Evolutionary conservation across 1,284 basidiomycete species (phyloP).

Genomic region (Malassezia nana): DNA sequence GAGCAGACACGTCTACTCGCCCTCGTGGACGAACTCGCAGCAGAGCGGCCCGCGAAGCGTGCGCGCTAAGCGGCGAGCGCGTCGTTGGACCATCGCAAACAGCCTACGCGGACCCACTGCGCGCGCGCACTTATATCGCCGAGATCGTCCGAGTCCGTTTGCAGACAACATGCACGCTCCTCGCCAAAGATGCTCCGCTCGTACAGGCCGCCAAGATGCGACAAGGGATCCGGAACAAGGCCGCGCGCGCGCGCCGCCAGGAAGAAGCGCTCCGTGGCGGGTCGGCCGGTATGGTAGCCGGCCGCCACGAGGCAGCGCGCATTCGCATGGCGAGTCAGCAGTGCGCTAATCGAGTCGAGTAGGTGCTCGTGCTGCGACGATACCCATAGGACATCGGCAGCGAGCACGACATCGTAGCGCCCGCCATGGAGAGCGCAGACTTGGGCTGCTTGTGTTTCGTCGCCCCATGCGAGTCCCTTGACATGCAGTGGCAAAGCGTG

Average conservation of each 20-base stretch:
- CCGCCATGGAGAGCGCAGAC: neutral
- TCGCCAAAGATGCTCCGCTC: slow-evolving; percentile 27
- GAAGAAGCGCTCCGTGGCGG: slow-evolving; percentile 35
- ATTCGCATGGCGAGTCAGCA: slow-evolving; percentile 19
- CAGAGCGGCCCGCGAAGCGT: neutral
- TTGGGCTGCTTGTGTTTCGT: slow-evolving; percentile 6
- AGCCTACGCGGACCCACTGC: slow-evolving; percentile 36
- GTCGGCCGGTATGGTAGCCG: slow-evolving; percentile 41
- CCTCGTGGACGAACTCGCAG: slow-evolving; percentile 18
- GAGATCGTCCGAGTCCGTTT: slow-evolving; percentile 30
- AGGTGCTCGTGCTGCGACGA: slow-evolving; percentile 34
- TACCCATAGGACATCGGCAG: slow-evolving; percentile 43
- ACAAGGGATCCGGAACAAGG: slow-evolving; percentile 24
- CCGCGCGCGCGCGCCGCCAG: slow-evolving; percentile 6
- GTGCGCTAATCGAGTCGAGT: slow-evolving; percentile 26
- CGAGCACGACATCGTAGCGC: slow-evolving; percentile 29
- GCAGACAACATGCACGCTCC: slow-evolving; percentile 14
- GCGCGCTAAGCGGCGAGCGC: neutral
- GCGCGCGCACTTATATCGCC: slow-evolving; percentile 35
- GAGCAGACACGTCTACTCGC: slow-evolving; percentile 24
- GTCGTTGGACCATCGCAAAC: slow-evolving; percentile 22
- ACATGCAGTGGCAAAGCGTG: slow-evolving; percentile 2
- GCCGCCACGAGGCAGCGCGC: slow-evolving; percentile 32
- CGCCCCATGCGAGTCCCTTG: slow-evolving; percentile 14
- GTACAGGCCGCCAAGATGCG: slow-evolving; percentile 24